Conservation (phyloP, 805 yeast species). For the Starmera dryadoides region DNA sequence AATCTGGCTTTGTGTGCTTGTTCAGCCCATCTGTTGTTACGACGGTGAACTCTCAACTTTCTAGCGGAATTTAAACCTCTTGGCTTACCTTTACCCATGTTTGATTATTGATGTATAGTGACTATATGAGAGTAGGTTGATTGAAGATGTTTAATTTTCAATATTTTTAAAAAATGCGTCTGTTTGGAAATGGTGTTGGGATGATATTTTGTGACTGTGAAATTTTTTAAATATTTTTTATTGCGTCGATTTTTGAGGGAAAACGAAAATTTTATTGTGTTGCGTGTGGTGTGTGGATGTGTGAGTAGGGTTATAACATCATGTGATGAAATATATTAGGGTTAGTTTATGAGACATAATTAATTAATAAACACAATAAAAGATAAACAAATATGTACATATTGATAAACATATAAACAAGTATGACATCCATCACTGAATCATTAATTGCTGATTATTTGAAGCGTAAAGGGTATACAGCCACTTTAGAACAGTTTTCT, state of each 20-base stretch:
- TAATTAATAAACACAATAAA: too few relatives aligned
- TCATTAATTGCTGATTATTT: constrained; percentile 53
- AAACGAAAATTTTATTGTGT: too few relatives aligned
- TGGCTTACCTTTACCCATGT: constrained; percentile 99
- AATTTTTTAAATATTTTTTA: too few relatives aligned
- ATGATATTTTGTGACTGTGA: background rate
- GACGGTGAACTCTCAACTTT: constrained; percentile 99
- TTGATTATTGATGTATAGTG: constrained; percentile 24
- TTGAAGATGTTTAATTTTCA: constrained; percentile 1
- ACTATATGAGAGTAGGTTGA: constrained; percentile 6
- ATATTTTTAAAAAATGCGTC: background rate
- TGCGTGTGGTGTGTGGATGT: too few relatives aligned
- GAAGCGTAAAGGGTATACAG: constrained; percentile 35
- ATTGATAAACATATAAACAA: too few relatives aligned
- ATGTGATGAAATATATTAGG: too few relatives aligned
- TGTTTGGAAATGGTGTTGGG: too few relatives aligned
- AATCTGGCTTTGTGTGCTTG: constrained; percentile 96
- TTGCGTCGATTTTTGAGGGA: too few relatives aligned
- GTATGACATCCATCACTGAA: constrained; percentile 15
- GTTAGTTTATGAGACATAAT: too few relatives aligned
- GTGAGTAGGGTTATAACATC: too few relatives aligned
- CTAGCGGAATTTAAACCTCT: constrained; percentile 99
- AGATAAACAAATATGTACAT: too few relatives aligned
- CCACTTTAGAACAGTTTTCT: constrained; percentile 43
- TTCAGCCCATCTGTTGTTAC: constrained; percentile 99